These are phyloP conservation scores for Pascua sp. DNA, from an alignment of 1,284 basidiomycete genomes.

Conservation along the genomic window DNA sequence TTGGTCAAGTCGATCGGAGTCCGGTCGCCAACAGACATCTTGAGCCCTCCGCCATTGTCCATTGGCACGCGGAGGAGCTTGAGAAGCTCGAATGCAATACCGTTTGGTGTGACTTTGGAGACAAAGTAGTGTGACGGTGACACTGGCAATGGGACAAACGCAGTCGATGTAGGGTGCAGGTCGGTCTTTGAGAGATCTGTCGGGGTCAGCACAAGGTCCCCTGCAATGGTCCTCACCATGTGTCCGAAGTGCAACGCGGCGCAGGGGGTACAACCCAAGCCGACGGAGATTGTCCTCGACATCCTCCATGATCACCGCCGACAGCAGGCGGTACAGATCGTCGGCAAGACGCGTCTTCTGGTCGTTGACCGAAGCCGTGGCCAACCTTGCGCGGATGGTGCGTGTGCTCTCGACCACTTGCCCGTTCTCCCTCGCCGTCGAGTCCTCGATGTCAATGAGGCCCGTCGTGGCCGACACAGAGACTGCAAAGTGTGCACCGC, in stretches of 20 bases:
- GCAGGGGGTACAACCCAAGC: conserved; percentile 34
- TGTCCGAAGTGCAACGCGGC: conserved; percentile 33
- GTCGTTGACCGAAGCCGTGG: conserved; percentile 32
- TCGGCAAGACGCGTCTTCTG: conserved; percentile 32
- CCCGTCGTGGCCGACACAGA: conserved; percentile 36
- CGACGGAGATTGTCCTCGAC: conserved; percentile 39
- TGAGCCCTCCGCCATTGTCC: conserved; percentile 30
- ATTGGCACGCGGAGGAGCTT: conserved; percentile 31
- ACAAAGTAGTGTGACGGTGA: conserved; percentile 39
- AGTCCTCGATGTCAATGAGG: conserved; percentile 40
- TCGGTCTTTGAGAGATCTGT: conserved; percentile 38
- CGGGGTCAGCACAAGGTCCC: too few relatives aligned
- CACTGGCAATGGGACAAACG: conserved; percentile 39
- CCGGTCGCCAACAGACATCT: conserved; percentile 33
- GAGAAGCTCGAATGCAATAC: conserved; percentile 39
- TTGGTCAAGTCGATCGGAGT: conserved; percentile 27
- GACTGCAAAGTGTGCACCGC: conserved; percentile 22
- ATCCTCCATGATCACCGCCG: conserved; percentile 41
- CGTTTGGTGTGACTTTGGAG: conserved; percentile 27
- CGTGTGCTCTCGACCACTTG: conserved; percentile 19
- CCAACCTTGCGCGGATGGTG: conserved; percentile 24
- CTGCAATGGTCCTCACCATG: conserved; percentile 9
- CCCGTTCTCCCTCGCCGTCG: conserved; percentile 24
- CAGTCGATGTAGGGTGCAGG: conserved; percentile 34
- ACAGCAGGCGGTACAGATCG: conserved; percentile 34